Conservation (phyloP, 2,329 filamentous ascomycete genomes). For the Apiospora koreana region DNA sequence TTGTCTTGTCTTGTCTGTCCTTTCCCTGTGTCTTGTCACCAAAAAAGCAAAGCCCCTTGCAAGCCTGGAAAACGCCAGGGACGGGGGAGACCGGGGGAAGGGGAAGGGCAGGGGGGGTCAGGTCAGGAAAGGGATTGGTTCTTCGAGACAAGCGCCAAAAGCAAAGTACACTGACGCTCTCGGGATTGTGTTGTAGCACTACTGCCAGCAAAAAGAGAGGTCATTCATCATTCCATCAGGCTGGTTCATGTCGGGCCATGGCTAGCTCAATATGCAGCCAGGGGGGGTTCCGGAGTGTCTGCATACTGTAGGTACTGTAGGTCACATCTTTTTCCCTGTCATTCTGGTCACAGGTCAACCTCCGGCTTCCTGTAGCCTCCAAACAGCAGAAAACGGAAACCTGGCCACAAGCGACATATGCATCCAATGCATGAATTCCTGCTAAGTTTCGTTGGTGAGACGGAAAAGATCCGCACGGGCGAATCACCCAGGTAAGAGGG, state of each 20-base stretch:
- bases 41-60: neutral
- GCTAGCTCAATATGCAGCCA: conserved; percentile 3
- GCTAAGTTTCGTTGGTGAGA: neutral
- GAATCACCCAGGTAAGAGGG: neutral
- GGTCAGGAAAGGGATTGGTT: neutral
- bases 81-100: neutral
- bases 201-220: neutral
- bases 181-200: neutral
- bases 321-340: neutral
- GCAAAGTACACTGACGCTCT: neutral
- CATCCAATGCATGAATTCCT: neutral
- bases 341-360: neutral
- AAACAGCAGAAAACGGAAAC: neutral
- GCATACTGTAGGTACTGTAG: too few relatives aligned
- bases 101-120: neutral
- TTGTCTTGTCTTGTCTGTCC: neutral
- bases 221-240: conserved; percentile 3
- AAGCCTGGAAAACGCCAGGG: neutral
- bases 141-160: neutral
- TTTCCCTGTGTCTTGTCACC: neutral
- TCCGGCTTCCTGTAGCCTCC: neutral
- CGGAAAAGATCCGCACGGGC: conserved; percentile 4
- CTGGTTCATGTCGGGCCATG: conserved; percentile 6
- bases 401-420: neutral
- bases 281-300: neutral